phyloP scores from a whole-genome alignment of 257 asterid species.

The Anisodus acutangulus region DNA sequence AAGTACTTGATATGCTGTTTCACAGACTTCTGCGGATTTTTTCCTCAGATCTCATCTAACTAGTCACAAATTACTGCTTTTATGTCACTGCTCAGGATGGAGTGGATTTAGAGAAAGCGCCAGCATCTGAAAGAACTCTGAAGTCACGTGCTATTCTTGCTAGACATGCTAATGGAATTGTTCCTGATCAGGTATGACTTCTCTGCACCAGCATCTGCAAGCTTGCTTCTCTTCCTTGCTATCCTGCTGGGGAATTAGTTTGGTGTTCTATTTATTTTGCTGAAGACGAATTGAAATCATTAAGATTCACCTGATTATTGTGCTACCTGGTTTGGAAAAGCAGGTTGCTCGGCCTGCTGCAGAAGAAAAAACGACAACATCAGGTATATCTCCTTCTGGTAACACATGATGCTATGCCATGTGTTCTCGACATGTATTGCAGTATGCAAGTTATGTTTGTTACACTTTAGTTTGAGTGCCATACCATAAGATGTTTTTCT shows the following conservation, averaged over 20 bases:
- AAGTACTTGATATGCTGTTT: conserved; percentile 28
- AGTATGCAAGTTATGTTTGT: conserved; percentile 13
- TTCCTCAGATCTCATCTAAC: not conserved
- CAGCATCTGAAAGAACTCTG: conserved; percentile 60
- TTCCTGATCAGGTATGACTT: conserved; percentile 75
- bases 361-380: conserved; percentile 64
- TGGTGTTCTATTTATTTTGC: not conserved
- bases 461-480: not conserved
- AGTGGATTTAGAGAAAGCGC: conserved; percentile 65
- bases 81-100: conserved; percentile 58
- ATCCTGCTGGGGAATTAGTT: conserved; percentile 4
- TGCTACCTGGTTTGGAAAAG: conserved; percentile 22
- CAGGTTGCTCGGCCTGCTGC: conserved; percentile 66
- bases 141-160: conserved; percentile 70
- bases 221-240: conserved; percentile 25
- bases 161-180: conserved; percentile 81
- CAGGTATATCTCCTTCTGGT: conserved; percentile 54
- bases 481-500: not conserved
- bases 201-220: conserved; percentile 7
- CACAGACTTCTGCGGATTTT: not conserved
- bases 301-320: conserved; percentile 19
- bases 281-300: conserved; percentile 16
- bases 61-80: not conserved
- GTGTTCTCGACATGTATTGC: conserved; percentile 13
- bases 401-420: conserved; percentile 14